Conservation (phyloP, 371 early-diverging fungal species). For the Mucor mucedo region DNA sequence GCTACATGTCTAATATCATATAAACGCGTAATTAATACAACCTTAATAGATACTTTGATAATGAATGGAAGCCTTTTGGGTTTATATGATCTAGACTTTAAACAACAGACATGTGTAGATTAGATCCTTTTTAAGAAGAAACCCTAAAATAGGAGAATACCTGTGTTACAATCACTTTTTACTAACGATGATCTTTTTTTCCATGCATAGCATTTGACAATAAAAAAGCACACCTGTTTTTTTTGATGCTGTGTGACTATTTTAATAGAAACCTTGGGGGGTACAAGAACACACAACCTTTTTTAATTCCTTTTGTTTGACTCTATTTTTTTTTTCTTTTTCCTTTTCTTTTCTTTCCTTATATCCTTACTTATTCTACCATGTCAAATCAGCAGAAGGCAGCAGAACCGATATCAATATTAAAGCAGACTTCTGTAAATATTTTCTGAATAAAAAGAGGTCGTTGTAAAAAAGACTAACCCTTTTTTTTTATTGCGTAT, state of each 20-base stretch:
- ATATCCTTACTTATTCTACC: neutral
- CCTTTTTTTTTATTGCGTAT: neutral
- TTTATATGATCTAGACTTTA: conserved; percentile 11
- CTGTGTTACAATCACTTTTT: conserved; percentile 13
- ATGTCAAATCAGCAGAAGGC: conserved; percentile 7
- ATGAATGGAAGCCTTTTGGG: conserved; percentile 35
- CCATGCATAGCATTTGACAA: neutral
- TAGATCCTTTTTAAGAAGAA: neutral
- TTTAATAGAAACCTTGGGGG: too few relatives aligned
- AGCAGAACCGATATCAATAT: conserved; percentile 15
- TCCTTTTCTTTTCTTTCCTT: conserved; percentile 2
- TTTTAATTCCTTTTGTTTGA: neutral
- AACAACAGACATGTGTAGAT: neutral
- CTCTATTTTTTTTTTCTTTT: neutral
- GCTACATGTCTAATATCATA: neutral
- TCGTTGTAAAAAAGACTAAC: conserved; percentile 7
- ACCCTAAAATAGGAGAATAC: conserved; percentile 1
- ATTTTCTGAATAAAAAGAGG: conserved; percentile 8
- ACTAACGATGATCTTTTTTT: neutral
- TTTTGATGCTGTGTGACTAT: too few relatives aligned
- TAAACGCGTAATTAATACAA: neutral
- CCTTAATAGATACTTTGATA: conserved; percentile 29
- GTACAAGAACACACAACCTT: too few relatives aligned
- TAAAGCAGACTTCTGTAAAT: conserved; percentile 16
- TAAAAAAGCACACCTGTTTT: neutral